Evolutionary conservation across 805 yeast genomes (phyloP), one percentile per base, ranked within the genome.

Genomic region (Metschnikowia corniflorae): DNA sequence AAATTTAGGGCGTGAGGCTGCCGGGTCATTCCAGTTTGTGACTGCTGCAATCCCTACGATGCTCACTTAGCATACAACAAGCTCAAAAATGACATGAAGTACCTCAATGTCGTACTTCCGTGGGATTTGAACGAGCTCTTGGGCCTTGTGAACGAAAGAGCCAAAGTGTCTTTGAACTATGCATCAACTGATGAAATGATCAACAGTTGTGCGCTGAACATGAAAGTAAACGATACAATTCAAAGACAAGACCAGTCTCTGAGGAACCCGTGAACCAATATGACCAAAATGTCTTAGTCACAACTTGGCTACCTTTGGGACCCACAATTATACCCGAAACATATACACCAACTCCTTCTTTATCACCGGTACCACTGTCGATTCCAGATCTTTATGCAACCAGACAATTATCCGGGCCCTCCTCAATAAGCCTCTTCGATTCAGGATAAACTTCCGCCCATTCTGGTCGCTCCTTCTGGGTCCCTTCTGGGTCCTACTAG

Each of bases 141-240:
- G 29, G 80, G 78, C 26, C 57, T 80, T 20, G 70, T 67, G 3
- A 67, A 67, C 43, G 73, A 67, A 46, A 40, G 70, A 26, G 62
- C 61, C 5, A 67, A 67, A 39, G 62, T 67, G 14, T 64, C 70
- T 1, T 49, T 67, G 10, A 63, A 67, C 28, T 80, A 78, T 47
- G 63, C 73, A 8, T 77, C 83, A 14, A 76, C 75, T 28, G 79
- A 72, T 35, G 85, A 80, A 47, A 68, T 79, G 29, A 75, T 79
- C 3, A 76, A 77, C 17, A 73, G 82, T 50, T 77, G 83, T 43
- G 67, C 76, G 9, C 74, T 72, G 50, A 80, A 76, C 38, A 58
- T 53, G 14, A 33, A 32, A 15, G 37, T 27, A 7, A 13, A 33
- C n/a, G 31, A 20, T 6, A 6, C 27, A 6, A 8, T 27, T n/a